phyloP scores from a whole-genome alignment of 768 basidiomycete genomes.

The Phlebiopsis flavidoalba region DNA sequence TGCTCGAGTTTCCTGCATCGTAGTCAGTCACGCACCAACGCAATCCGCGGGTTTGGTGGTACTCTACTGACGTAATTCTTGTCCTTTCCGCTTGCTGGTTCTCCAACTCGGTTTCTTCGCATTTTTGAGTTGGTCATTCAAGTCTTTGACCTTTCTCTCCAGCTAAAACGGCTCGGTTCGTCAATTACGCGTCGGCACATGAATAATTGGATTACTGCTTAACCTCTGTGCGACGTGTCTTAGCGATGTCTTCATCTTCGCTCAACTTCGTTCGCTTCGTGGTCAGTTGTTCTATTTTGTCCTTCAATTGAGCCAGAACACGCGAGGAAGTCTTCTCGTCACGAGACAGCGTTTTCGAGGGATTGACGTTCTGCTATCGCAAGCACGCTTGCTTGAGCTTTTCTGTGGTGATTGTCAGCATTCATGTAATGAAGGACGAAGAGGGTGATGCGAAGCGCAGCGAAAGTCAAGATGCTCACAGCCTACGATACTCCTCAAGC shows the following conservation, averaged over 20 bases:
- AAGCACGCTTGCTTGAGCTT: constrained; percentile 70
- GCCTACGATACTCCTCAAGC: constrained; percentile 78
- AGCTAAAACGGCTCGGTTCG: constrained; percentile 33
- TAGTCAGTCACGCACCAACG: background rate
- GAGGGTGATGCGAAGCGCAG: background rate
- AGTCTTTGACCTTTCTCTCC: constrained; percentile 50
- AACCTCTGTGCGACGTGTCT: constrained; percentile 51
- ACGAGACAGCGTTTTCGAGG: constrained; percentile 70
- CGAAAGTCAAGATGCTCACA: constrained; percentile 45
- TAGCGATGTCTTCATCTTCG: constrained; percentile 48
- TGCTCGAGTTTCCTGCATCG: constrained; percentile 73
- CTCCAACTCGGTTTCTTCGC: constrained; percentile 76
- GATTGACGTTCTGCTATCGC: constrained; percentile 86
- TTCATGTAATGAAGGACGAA: background rate
- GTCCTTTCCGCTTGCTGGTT: constrained; percentile 81
- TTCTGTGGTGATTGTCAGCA: constrained; percentile 38
- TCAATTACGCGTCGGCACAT: background rate
- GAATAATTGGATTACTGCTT: background rate
- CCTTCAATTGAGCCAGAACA: constrained; percentile 57
- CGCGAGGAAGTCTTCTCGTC: constrained; percentile 76
- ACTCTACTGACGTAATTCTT: constrained; percentile 59
- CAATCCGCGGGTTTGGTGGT: background rate
- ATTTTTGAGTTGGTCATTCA: constrained; percentile 57
- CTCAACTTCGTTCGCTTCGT: constrained; percentile 50
- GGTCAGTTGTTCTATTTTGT: constrained; percentile 62